Evolutionary conservation across 805 yeast genomes (phyloP), one percentile per base, ranked within the genome.

Genomic region (Debaryomyces tyrocola): DNA sequence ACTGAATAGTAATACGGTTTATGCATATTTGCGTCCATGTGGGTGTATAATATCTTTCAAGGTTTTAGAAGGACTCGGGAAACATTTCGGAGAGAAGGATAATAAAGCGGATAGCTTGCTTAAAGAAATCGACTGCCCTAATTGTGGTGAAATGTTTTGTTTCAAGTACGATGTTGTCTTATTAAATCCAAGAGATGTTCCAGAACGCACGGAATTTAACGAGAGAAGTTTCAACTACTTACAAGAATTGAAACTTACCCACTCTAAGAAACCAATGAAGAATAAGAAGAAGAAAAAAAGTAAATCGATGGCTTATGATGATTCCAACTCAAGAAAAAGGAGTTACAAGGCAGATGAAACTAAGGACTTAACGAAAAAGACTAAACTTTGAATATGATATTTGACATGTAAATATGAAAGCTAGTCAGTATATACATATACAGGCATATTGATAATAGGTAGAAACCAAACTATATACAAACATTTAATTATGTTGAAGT

Each of bases 1-100:
- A 18, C 44, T 49, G 37, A 44, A 46, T 2, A 51, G 53, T 12
- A 31, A 46, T 17, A 18, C 21, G 18, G 41, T 51, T 2, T 65
- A 61, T 41, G 62, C 58, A 6, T 71, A 69, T 41, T 55, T 65
- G 18, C 59, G 76, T 38, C 44, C 60, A 0, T 73, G 77, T 56
- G 77, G 77, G 12, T 72, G 77, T 53, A 66, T 70, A 1, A 15
- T 71, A 9, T 58, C 67, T 4, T 51, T 54, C 38, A 64, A 57
- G 37, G 45, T 61, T 4, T 46, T 68, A 6, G 42, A 49, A 6
- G 59, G 58, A 20, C 15, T 67, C 6, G 49, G 51, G 10, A 41
- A 41, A 15, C 49, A 50, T 31, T 6, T 27, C 14, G 21, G 35
- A 12, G 38, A 29, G n/a, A n/a, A 45, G 34, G n/a, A 6, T 12